These are phyloP conservation scores for Pichia gijzeniarum DNA, from an alignment of 805 yeast genomes.

Conservation along the genomic window DNA sequence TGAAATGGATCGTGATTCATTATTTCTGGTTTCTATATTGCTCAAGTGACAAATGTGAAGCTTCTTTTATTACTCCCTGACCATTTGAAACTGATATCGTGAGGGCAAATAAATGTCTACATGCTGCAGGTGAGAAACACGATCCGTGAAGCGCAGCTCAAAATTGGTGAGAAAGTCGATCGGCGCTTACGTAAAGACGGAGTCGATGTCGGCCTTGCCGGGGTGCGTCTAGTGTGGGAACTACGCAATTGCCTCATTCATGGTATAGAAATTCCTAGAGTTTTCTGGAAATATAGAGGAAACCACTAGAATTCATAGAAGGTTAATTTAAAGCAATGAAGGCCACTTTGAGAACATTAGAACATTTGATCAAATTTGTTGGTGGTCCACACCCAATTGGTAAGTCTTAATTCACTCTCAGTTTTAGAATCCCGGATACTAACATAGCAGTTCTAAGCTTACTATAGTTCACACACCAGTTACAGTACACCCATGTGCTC, in stretches of 20 bases:
- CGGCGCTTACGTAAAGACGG: constrained; percentile 10
- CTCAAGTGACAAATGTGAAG: background rate
- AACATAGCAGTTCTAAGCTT: background rate
- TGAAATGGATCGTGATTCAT: constrained; percentile 94
- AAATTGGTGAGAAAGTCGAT: constrained; percentile 11
- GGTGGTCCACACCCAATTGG: constrained; percentile 69
- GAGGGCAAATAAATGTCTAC: background rate
- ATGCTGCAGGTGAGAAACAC: background rate
- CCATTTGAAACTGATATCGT: too few relatives aligned
- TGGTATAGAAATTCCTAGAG: background rate
- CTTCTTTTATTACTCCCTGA: too few relatives aligned
- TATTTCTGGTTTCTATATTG: background rate
- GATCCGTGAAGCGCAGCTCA: background rate
- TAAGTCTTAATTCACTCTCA: constrained; percentile 25
- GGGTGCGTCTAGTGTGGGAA: background rate
- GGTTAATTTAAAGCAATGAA: constrained; percentile 23
- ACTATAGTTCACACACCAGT: constrained; percentile 17
- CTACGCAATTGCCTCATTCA: background rate
- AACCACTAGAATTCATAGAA: background rate
- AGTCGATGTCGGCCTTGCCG: constrained; percentile 3
- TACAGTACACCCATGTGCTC: constrained; percentile 34
- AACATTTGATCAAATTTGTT: constrained; percentile 69
- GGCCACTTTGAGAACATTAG: constrained; percentile 21
- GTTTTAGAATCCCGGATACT: background rate
- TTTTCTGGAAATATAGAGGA: background rate